phyloP scores from a whole-genome alignment of 2,329 filamentous ascomycete species.

The Trichoderma arundinaceum region DNA sequence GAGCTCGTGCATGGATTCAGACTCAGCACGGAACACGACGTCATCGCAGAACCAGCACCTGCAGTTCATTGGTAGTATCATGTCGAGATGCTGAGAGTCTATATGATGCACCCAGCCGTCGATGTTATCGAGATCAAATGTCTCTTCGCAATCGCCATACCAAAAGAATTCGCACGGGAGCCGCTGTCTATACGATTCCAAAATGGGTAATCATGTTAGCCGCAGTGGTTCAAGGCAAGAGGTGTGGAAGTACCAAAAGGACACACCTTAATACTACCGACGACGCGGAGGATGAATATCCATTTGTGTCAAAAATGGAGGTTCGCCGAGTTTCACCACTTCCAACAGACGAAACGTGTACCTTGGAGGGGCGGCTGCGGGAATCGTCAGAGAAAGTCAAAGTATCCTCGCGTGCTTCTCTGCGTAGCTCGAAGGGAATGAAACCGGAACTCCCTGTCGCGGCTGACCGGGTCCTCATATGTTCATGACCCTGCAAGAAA shows the following conservation, averaged over 20 bases:
- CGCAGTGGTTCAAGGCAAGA: neutral
- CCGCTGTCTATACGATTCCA: neutral
- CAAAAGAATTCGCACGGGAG: conserved; percentile 55
- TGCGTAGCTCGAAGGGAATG: neutral
- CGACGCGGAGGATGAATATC: conserved; percentile 11
- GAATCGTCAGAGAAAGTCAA: neutral
- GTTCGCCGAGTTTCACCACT: conserved; percentile 3
- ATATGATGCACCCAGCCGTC: conserved; percentile 56
- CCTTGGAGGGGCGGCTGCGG: neutral
- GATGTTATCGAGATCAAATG: conserved; percentile 48
- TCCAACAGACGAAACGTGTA: neutral
- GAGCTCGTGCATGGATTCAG: neutral
- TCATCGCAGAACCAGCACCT: conserved; percentile 59
- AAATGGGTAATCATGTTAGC: neutral
- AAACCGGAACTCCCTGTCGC: conserved; percentile 7
- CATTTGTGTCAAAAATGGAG: neutral
- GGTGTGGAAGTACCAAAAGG: neutral
- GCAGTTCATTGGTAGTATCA: conserved; percentile 33
- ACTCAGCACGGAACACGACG: neutral
- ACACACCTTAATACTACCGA: conserved; percentile 7
- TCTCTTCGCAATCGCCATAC: conserved; percentile 44
- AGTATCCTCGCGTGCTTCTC: neutral
- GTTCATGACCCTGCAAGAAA: conserved; percentile 3
- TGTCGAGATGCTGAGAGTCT: conserved; percentile 42
- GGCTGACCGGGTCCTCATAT: neutral